Conservation (phyloP, 108 stramenopile species). For the Fistulifera pelliculosa region DNA sequence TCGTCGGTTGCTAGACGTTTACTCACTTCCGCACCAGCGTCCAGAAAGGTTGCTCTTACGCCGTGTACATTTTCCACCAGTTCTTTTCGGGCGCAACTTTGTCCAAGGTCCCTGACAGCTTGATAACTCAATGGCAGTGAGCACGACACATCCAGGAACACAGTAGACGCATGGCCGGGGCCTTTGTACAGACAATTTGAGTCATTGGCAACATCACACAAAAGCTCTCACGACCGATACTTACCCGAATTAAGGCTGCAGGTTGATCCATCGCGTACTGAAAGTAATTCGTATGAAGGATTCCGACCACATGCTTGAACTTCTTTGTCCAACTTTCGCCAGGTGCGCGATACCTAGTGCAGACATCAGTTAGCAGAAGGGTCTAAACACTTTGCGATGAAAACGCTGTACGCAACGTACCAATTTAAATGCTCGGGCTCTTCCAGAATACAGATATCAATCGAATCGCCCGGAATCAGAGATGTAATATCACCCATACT, state of each 20-base stretch:
- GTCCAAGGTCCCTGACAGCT: constrained; percentile 69
- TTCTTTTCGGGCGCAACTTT: constrained; percentile 79
- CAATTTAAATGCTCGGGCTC: constrained; percentile 93
- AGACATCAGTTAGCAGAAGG: not conserved
- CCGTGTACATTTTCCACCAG: constrained; percentile 88
- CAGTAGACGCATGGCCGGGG: constrained; percentile 67
- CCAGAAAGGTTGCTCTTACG: constrained; percentile 67
- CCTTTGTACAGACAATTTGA: constrained; percentile 18
- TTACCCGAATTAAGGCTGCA: constrained; percentile 61
- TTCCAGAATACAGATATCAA: constrained; percentile 86
- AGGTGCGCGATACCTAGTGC: constrained; percentile 19
- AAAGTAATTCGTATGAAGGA: constrained; percentile 90
- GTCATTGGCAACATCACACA: not conserved
- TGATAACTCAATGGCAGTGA: constrained; percentile 82
- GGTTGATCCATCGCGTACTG: constrained; percentile 79
- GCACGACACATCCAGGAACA: constrained; percentile 82
- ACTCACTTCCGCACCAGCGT: constrained; percentile 23
- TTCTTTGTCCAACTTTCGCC: constrained; percentile 69
- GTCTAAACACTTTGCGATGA: not conserved
- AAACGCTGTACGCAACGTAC: constrained; percentile 36
- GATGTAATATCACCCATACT: constrained; percentile 67
- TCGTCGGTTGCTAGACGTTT: constrained; percentile 15
- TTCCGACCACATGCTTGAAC: constrained; percentile 88
- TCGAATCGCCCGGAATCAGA: constrained; percentile 58
- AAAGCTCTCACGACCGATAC: constrained; percentile 5